Base-by-base conservation (phyloP, 2,329 filamentous ascomycete genomes). In the Trichoderma sp. region DNA sequence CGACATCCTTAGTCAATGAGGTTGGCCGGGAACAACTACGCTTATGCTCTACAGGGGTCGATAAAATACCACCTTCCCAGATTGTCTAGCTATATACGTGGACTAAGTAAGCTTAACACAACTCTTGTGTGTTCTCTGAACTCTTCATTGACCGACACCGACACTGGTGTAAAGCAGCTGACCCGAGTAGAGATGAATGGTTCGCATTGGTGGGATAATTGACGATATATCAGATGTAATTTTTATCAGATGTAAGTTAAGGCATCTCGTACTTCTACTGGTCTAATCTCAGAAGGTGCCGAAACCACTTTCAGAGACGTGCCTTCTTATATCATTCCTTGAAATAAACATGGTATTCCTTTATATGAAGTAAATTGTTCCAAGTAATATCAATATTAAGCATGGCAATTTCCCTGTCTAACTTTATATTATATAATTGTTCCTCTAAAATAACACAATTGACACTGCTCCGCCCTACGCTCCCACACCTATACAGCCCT, bases 1-100 rank as follows among this genome's bases (percentile, higher is more conserved):
- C 26, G 26, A 13, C 39, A 5, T 43, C 43, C 18, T 46, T 3
- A 21, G 43, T 21, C 43, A 21, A 46, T 46, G 4, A 46, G 10
- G 43, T n/a, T 46, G 8, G 39, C 7, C 7, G 21, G n/a, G 11
- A 28, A 28, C 3, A 16, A 52, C 5, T 18, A 61, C 28, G 59
- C 59, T 61, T 61, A 61, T 28, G 39, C 28, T 60, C 37, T 60
- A 16, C 59, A 28, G 18, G 59, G 26, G 18, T 51, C 59, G 24
- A 51, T 51, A 7, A 8, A 13, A 14, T 61, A 61, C 24, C 3
- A 61, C 43, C 59, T 51, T 61, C 59, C 43, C 6, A 61, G 13
- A 61, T 61, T 18, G 59, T 61, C 59, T 51, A 34, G 26, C 2
- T 26, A 26, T 51, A 4, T 51, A 28, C 59, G 13, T 61, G 39